Evolutionary conservation across 2,329 filamentous ascomycete species (phyloP).

Genomic region (Nannizziopsis arthrosporioides): DNA sequence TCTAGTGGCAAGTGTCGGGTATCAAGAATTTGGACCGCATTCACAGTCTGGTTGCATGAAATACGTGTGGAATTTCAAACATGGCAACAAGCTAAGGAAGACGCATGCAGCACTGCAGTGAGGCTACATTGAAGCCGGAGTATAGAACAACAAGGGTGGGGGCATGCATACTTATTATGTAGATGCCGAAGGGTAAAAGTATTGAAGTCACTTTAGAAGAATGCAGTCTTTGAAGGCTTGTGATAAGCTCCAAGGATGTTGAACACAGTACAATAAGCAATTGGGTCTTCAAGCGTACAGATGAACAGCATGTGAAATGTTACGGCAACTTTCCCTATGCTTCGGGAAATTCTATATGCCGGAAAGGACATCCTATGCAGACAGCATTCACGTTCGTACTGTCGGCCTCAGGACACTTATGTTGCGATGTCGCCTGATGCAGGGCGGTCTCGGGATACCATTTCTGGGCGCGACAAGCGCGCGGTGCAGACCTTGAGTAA

Average conservation of each 20-base stretch:
- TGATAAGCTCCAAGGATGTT: slow-evolving; percentile 10
- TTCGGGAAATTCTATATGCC: neutral
- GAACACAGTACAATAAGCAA: neutral
- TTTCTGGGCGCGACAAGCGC: slow-evolving; percentile 4
- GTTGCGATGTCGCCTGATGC: slow-evolving; percentile 1
- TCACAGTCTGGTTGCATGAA: slow-evolving; percentile 6
- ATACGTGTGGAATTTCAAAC: slow-evolving; percentile 3
- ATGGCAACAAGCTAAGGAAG: slow-evolving; percentile 8
- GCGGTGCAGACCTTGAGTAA: no score
- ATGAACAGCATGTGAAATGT: neutral
- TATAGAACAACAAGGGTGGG: neutral
- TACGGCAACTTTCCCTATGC: neutral
- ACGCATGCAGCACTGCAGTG: slow-evolving; percentile 3
- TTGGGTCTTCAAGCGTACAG: neutral
- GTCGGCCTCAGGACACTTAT: neutral
- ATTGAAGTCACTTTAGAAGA: neutral
- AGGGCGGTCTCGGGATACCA: neutral
- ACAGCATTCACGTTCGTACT: neutral
- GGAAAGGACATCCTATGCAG: slow-evolving; percentile 2
- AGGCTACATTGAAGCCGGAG: neutral
- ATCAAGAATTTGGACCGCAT: slow-evolving; percentile 5
- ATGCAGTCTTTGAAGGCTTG: neutral
- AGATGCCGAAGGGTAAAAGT: neutral
- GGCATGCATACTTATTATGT: neutral
- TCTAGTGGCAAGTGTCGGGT: slow-evolving; percentile 9